Conservation (phyloP, 148 eudicot genomes). For the Silene conica region DNA sequence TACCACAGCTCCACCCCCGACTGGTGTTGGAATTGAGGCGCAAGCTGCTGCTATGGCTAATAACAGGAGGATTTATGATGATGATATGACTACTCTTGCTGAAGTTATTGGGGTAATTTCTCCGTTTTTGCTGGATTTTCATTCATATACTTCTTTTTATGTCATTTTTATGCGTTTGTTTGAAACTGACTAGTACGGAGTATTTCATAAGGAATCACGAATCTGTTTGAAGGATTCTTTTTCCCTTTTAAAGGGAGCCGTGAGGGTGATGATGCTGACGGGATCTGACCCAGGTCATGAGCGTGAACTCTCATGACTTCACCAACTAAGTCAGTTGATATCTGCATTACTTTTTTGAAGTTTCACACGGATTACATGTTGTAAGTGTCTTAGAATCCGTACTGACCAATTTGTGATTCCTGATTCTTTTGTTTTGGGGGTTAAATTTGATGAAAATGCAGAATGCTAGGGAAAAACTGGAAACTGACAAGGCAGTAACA, state of each 20-base stretch:
- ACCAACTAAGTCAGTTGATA: no score
- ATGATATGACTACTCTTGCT: slow-evolving; percentile 42
- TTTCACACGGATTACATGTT: no score
- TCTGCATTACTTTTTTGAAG: no score
- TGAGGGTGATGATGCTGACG: no score
- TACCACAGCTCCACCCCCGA: slow-evolving; percentile 16
- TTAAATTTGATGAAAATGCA: slow-evolving; percentile 18
- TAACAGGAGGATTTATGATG: slow-evolving; percentile 22
- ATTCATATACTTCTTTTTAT: background rate
- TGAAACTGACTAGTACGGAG: no score
- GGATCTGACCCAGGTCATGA: no score
- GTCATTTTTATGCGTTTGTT: background rate
- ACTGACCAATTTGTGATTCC: no score
- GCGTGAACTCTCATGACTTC: no score
- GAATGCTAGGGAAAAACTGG: slow-evolving; percentile 58
- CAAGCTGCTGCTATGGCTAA: slow-evolving; percentile 53
- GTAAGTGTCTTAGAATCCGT: no score
- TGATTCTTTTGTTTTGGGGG: background rate
- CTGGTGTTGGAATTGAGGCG: slow-evolving; percentile 49
- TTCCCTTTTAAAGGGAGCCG: no score
- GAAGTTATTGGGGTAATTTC: slow-evolving; percentile 46
- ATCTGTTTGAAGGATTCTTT: no score
- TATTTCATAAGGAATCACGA: no score
- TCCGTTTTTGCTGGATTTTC: background rate
- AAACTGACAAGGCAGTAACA: slow-evolving; percentile 47